These are phyloP conservation scores for Lodderomyces parapsilosis DNA, from an alignment of 1,139 yeast genomes.

Conservation along the genomic window DNA sequence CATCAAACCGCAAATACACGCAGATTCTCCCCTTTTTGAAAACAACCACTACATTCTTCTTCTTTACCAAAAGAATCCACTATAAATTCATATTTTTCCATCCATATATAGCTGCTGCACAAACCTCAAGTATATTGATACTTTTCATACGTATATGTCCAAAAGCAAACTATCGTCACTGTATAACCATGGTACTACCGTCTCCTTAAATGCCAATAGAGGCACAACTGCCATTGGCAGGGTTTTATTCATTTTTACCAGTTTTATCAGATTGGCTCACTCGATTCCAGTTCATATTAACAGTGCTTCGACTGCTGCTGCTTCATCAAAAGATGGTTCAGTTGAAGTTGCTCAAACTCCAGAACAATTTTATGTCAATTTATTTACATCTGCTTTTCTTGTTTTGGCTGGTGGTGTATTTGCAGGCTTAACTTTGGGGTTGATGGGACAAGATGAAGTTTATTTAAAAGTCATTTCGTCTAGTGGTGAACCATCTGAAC, in stretches of 20 bases:
- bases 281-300: conserved; percentile 24
- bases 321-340: neutral
- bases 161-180: conserved; percentile 21
- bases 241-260: conserved; percentile 18
- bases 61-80: too few relatives aligned
- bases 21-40: too few relatives aligned
- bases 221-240: conserved; percentile 17
- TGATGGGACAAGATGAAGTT: conserved; percentile 98
- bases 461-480: conserved; percentile 71
- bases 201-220: conserved; percentile 20
- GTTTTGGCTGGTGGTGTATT: conserved; percentile 93
- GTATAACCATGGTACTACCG: conserved; percentile 24
- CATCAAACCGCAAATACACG: too few relatives aligned
- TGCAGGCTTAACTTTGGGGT: conserved; percentile 91
- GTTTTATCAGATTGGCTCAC: conserved; percentile 25
- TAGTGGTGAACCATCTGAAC: conserved; percentile 59
- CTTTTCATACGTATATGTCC: conserved; percentile 17
- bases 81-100: too few relatives aligned
- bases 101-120: neutral
- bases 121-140: neutral
- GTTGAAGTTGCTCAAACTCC: conserved; percentile 25
- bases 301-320: conserved; percentile 1
- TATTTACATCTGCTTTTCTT: conserved; percentile 59
- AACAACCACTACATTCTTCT: too few relatives aligned
- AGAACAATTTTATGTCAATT: conserved; percentile 52